A percentile compares a stretch with the other conserved stretches of the same genome.
These are phyloP conservation scores for Bertia moriformis DNA, from an alignment of 2,329 filamentous ascomycete genomes.

Conservation along the genomic window DNA sequence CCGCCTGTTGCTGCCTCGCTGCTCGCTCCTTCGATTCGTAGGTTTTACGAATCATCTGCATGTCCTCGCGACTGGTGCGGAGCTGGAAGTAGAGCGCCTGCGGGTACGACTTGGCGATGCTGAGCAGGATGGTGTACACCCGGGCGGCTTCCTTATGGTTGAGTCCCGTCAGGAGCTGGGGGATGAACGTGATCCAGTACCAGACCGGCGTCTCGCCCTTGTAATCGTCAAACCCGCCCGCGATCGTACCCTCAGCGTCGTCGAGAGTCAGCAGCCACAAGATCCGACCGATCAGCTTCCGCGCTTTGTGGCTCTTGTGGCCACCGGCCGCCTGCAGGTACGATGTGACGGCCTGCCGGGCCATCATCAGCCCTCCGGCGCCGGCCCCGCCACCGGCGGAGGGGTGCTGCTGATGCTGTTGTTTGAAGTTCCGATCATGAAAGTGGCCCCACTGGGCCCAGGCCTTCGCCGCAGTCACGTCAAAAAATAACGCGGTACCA, in stretches of 20 bases:
- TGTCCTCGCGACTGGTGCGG: constrained; percentile 83
- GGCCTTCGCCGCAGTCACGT: constrained; percentile 86
- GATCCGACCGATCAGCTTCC: constrained; percentile 83
- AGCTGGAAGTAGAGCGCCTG: constrained; percentile 93
- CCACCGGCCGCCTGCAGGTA: constrained; percentile 91
- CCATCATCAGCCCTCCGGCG: constrained; percentile 66
- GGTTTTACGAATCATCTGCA: constrained; percentile 78
- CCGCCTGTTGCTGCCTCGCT: constrained; percentile 25
- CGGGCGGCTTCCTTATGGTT: constrained; percentile 81
- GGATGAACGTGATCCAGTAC: constrained; percentile 99
- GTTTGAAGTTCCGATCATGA: constrained; percentile 92
- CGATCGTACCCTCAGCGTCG: constrained; percentile 70
- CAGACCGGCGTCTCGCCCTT: constrained; percentile 94
- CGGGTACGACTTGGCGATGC: constrained; percentile 89
- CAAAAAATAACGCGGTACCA: constrained; percentile 87
- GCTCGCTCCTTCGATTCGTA: constrained; percentile 61
- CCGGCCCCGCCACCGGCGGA: constrained; percentile 63
- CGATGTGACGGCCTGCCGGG: constrained; percentile 82
- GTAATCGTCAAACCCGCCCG: constrained; percentile 81
- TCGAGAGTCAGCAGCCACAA: constrained; percentile 93
- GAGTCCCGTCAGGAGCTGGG: constrained; percentile 80
- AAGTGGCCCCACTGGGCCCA: constrained; percentile 99
- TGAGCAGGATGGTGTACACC: constrained; percentile 74
- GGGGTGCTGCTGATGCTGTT: too few relatives aligned
- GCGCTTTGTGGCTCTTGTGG: constrained; percentile 91